These are phyloP conservation scores for Leavenworthia alabamica DNA, from an alignment of 345 rosid genomes.

Conservation along the genomic window DNA sequence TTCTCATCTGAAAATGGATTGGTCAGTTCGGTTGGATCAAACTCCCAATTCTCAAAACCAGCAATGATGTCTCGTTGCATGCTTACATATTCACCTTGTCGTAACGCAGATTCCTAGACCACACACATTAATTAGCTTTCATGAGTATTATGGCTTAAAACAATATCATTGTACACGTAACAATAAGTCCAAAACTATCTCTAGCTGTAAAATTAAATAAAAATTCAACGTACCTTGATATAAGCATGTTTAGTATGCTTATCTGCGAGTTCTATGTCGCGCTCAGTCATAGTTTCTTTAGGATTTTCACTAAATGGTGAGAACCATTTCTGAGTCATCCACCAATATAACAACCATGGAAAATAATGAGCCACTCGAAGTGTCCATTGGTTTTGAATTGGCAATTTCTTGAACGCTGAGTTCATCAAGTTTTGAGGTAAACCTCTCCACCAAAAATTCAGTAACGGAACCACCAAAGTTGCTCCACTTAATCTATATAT, in stretches of 20 bases:
- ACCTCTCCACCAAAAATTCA: slow-evolving; percentile 77
- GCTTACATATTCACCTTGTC: slow-evolving; percentile 61
- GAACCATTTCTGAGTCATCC: slow-evolving; percentile 90
- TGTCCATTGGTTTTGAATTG: slow-evolving; percentile 32
- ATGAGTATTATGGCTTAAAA: background rate
- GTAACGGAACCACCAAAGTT: slow-evolving; percentile 63
- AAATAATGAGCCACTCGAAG: slow-evolving; percentile 54
- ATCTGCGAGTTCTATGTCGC: slow-evolving; percentile 40
- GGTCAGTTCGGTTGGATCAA: slow-evolving; percentile 47
- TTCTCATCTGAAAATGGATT: slow-evolving; percentile 42
- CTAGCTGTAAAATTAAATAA: too few relatives aligned
- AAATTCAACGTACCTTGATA: slow-evolving; percentile 20
- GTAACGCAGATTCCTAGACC: slow-evolving; percentile 40
- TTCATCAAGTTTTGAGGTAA: slow-evolving; percentile 45
- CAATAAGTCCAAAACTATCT: too few relatives aligned
- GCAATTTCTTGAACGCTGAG: slow-evolving; percentile 35
- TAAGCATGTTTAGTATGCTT: slow-evolving; percentile 33
- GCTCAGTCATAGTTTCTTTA: slow-evolving; percentile 38
- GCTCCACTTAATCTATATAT: slow-evolving; percentile 52
- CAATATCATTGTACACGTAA: background rate
- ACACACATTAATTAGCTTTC: background rate
- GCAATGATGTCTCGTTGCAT: slow-evolving; percentile 48
- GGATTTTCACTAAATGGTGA: slow-evolving; percentile 36
- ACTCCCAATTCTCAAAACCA: slow-evolving; percentile 56
- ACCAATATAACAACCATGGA: slow-evolving; percentile 81